These are phyloP conservation scores for Naganishia albida DNA, from an alignment of 1,284 basidiomycete species.

Conservation along the genomic window DNA sequence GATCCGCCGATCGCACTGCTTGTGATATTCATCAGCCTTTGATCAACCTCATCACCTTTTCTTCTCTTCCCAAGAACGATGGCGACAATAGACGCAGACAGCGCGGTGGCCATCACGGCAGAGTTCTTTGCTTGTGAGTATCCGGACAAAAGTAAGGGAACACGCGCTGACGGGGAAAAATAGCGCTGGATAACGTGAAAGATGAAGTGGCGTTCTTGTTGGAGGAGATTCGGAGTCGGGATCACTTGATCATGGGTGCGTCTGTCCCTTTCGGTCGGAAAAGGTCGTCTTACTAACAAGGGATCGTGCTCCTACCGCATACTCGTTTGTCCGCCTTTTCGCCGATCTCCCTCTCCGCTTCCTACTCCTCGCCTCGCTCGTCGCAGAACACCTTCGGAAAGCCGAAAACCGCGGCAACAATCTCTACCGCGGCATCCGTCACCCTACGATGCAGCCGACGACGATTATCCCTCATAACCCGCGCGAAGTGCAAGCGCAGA, in stretches of 20 bases:
- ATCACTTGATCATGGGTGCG: slow-evolving; percentile 49
- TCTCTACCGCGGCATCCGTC: slow-evolving; percentile 7
- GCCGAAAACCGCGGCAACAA: slow-evolving; percentile 7
- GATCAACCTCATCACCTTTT: too few relatives aligned
- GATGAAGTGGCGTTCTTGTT: slow-evolving; percentile 70
- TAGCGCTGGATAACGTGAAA: slow-evolving; percentile 74
- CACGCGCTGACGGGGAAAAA: background rate
- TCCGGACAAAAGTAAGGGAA: slow-evolving; percentile 1
- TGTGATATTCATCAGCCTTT: too few relatives aligned
- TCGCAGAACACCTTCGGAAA: slow-evolving; percentile 12
- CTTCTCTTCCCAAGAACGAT: background rate
- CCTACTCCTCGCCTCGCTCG: too few relatives aligned
- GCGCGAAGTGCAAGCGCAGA: slow-evolving; percentile 48
- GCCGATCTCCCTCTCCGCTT: too few relatives aligned
- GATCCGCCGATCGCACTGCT: too few relatives aligned
- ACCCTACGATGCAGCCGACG: background rate
- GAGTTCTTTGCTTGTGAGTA: slow-evolving; percentile 70
- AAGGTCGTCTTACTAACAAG: too few relatives aligned
- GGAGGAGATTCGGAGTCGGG: slow-evolving; percentile 65
- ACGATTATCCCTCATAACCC: slow-evolving; percentile 28
- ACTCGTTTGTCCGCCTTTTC: background rate
- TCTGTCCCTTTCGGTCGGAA: background rate
- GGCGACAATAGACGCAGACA: slow-evolving; percentile 57
- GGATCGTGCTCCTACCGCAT: too few relatives aligned
- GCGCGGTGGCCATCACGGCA: slow-evolving; percentile 67